Percentiles rank a stretch among this genome's conserved stretches.
phyloP scores from a whole-genome alignment of 257 asterid species.

The Henckelia pumila region DNA sequence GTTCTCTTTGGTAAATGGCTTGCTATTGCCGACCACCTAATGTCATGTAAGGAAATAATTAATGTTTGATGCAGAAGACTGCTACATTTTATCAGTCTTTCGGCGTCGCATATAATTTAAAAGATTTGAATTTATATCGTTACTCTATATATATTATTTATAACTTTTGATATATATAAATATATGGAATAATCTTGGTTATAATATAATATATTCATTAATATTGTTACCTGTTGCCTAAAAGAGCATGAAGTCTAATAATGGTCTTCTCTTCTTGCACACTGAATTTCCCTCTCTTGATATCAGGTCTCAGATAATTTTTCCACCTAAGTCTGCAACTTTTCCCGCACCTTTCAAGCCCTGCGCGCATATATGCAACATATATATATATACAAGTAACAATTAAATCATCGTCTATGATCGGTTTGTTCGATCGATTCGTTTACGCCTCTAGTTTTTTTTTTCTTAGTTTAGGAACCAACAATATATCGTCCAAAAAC shows the following conservation, averaged over 20 bases:
- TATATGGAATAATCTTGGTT: no score
- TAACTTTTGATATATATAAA: no score
- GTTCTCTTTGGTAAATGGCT: conserved; percentile 47
- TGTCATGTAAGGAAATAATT: no score
- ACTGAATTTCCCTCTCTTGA: neutral
- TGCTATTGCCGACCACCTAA: conserved; percentile 58
- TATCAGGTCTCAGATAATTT: neutral
- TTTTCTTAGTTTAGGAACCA: neutral
- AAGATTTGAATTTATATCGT: no score
- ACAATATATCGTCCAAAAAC: neutral
- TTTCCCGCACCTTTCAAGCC: neutral
- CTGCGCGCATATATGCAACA: neutral
- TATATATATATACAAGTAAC: no score
- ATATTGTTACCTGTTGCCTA: neutral
- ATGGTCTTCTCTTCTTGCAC: neutral
- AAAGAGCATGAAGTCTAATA: neutral
- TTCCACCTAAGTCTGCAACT: neutral
- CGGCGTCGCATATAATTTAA: no score
- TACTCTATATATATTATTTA: no score
- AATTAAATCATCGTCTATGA: neutral
- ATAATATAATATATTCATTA: no score
- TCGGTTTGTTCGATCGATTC: no score
- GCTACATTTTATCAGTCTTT: no score
- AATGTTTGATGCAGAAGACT: no score
- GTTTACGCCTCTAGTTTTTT: neutral